Evolutionary conservation across 805 yeast genomes (phyloP), one percentile per base, ranked within the genome.

Genomic region (Spathaspora sp.): DNA sequence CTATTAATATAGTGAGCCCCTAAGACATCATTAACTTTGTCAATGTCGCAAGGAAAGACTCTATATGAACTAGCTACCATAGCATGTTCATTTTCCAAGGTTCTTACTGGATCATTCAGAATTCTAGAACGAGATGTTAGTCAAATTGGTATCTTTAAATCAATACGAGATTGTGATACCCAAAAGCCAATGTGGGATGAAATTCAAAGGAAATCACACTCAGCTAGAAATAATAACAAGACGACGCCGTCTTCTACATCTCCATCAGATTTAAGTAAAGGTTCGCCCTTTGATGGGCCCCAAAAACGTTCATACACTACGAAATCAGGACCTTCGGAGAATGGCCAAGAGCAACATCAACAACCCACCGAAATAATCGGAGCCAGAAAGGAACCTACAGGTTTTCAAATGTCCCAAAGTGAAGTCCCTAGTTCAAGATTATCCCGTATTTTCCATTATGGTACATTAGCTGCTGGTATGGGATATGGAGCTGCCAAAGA

Each of bases 391-490:
- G 46, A 53, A 32, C 54, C 52, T 7, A 67, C 67, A n/a, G 73
- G 68, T 32, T 67, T 76, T 57, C 79, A 80, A 54, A 66, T 83
- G 78, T 68, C 81, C 35, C 78, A 78, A 50, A 81, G 94, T 1
- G 81, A 87, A 44, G 94, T 94, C 16, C 99, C 99, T 2, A 77
- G 92, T 17, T 80, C 96, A 1, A 81, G 97, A 60, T 67, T 94
- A n/a, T 89, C 91, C 19, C 77, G 99, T 54, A 77, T 94, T 47
- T 90, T 91, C 64, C 99, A 94, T 68, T 94, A 92, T 65, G 97
- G 98, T 9, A 75, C 89, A 1, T 71, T 94, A 31, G 98, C 97
- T 0, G 96, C 98, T 0, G 89, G 93, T 1, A 84, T 94, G 63
- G 96, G 97, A 0, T 57, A 89, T 10, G 91, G 93, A 38, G 93